Percentiles rank a stretch among this genome's conserved stretches.
phyloP scores from a whole-genome alignment of 495 filamentous ascomycete species.

The Penicillium samsonianum region DNA sequence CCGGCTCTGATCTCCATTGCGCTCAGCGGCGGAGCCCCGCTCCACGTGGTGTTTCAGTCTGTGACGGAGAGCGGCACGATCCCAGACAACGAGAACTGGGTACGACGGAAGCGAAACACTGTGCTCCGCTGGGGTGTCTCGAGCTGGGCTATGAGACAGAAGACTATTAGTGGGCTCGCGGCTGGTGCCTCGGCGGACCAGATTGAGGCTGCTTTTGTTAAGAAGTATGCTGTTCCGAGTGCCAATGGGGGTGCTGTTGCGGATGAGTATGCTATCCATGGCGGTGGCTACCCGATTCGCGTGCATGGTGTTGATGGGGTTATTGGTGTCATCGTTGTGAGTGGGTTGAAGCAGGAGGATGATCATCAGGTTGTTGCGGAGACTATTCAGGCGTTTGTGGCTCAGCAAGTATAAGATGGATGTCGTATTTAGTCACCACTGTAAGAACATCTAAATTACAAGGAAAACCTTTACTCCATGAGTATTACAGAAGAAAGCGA shows the following conservation, averaged over 20 bases:
- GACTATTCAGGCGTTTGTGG: slow-evolving; percentile 54
- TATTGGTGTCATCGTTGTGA: slow-evolving; percentile 72
- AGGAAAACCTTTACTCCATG: too few species aligned
- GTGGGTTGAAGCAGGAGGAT: slow-evolving; percentile 73
- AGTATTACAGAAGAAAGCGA: too few species aligned
- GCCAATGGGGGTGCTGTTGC: slow-evolving; percentile 45
- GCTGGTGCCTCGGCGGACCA: slow-evolving; percentile 30
- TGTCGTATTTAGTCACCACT: not conserved
- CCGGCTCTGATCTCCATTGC: slow-evolving; percentile 68
- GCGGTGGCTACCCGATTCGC: slow-evolving; percentile 69
- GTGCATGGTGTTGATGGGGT: slow-evolving; percentile 71
- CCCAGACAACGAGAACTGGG: slow-evolving; percentile 64
- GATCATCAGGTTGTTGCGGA: slow-evolving; percentile 75
- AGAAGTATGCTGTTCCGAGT: slow-evolving; percentile 54
- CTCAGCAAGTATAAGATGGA: slow-evolving; percentile 11
- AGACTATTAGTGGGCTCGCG: slow-evolving; percentile 41
- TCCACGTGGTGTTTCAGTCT: slow-evolving; percentile 63
- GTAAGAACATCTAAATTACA: not conserved
- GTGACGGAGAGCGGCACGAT: slow-evolving; percentile 56
- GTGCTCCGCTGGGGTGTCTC: slow-evolving; percentile 69
- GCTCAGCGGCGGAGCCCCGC: slow-evolving; percentile 41
- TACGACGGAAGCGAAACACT: slow-evolving; percentile 63
- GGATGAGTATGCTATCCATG: slow-evolving; percentile 71
- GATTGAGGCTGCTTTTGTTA: slow-evolving; percentile 59
- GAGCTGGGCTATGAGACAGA: slow-evolving; percentile 65